Conservation (phyloP, 139 green algal species). For the Desmodesmus armatus region DNA sequence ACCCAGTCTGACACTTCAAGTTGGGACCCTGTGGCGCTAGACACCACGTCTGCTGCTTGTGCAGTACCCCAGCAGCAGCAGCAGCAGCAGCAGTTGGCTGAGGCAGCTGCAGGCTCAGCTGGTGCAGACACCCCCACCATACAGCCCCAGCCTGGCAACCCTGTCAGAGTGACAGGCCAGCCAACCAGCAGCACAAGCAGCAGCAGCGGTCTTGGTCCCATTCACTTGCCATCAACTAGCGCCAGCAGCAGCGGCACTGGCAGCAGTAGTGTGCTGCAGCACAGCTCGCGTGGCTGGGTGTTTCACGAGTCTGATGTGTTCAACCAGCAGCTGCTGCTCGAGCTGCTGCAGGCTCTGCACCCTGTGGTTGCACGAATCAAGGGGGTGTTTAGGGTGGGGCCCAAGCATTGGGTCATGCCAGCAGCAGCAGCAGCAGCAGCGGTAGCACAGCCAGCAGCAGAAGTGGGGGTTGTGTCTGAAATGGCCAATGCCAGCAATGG, state of each 20-base stretch:
- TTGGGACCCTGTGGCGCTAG: too few species aligned
- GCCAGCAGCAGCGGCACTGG: not conserved
- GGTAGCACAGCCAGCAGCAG: not conserved
- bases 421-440: not conserved
- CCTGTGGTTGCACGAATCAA: slow-evolving; percentile 50
- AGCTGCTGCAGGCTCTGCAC: slow-evolving; percentile 44
- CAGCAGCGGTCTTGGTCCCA: not conserved
- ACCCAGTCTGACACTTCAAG: slow-evolving; percentile 7
- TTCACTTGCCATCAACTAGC: too few species aligned
- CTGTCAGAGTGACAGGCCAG: not conserved
- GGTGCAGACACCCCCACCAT: not conserved
- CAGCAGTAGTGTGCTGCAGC: not conserved
- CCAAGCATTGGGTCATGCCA: slow-evolving; percentile 33
- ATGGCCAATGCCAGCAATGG: not conserved
- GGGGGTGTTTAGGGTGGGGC: slow-evolving; percentile 57
- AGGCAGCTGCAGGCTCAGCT: not conserved
- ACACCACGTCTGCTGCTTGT: too few species aligned
- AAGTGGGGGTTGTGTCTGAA: too few species aligned
- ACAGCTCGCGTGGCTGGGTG: slow-evolving; percentile 59
- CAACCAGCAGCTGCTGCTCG: slow-evolving; percentile 36
- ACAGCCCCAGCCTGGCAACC: not conserved
- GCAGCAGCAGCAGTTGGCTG: not conserved
- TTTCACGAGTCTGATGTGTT: slow-evolving; percentile 59
- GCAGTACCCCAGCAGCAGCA: slow-evolving; percentile 9
- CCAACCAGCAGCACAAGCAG: slow-evolving; percentile 12